Percentiles rank a stretch among this genome's conserved stretches.
Evolutionary conservation across 306 rosid species (phyloP).

Genomic region (Dryas octopetala): DNA sequence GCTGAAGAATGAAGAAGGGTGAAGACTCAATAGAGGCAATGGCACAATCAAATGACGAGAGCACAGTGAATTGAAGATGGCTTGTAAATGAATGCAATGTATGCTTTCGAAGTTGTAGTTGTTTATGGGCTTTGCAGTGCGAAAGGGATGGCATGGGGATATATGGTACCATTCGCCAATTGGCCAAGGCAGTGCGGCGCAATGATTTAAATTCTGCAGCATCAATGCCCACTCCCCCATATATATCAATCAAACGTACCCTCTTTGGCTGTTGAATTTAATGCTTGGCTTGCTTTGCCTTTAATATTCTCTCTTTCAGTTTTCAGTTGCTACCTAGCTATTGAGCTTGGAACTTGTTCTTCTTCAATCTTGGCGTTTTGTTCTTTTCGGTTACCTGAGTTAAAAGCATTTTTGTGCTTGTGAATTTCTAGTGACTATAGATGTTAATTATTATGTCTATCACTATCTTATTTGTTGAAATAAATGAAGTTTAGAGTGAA

Average conservation of each 20-base stretch:
- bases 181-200: conserved; percentile 13
- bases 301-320: neutral
- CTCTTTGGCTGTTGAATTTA: neutral
- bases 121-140: neutral
- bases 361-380: neutral
- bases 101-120: too few species aligned
- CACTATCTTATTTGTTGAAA: too few species aligned
- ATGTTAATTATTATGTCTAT: too few species aligned
- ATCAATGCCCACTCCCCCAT: neutral
- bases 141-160: neutral
- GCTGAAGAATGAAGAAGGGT: neutral
- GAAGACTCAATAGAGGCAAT: neutral
- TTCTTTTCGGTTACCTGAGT: neutral
- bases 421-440: too few species aligned
- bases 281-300: neutral
- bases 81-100: neutral
- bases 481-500: too few species aligned
- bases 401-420: too few species aligned
- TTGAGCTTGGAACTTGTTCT: neutral
- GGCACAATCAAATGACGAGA: neutral
- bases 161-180: neutral
- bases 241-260: conserved; percentile 1
- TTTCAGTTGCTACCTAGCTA: conserved; percentile 1
- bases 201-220: conserved; percentile 3
- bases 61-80: neutral